Percentiles rank a stretch among this genome's conserved stretches.
These are phyloP conservation scores for Chaetomiaceae sp. DNA, from an alignment of 2,329 filamentous ascomycete species.

Conservation along the genomic window DNA sequence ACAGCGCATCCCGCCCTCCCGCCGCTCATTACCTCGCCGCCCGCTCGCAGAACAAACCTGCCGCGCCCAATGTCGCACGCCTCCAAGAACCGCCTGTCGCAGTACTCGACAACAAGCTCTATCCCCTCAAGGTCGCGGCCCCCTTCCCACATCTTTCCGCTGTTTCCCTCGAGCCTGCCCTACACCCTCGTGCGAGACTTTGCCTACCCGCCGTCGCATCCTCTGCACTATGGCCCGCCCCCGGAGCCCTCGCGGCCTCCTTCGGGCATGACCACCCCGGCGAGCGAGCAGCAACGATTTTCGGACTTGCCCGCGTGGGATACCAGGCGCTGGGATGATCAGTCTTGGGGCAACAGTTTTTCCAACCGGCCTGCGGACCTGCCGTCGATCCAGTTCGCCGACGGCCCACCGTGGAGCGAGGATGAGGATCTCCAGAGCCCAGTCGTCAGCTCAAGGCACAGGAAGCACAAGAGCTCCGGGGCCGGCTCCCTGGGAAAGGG, in stretches of 20 bases:
- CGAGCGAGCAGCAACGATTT: slow-evolving; percentile 71
- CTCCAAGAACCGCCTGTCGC: slow-evolving; percentile 76
- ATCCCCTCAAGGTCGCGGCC: slow-evolving; percentile 69
- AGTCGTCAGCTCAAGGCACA: slow-evolving; percentile 77
- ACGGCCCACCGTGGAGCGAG: slow-evolving; percentile 90
- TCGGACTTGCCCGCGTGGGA: slow-evolving; percentile 84
- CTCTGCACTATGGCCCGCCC: slow-evolving; percentile 90
- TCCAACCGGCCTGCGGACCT: slow-evolving; percentile 65
- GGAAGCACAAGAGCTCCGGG: slow-evolving; percentile 73
- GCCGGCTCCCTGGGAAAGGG: slow-evolving; percentile 45
- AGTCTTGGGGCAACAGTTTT: slow-evolving; percentile 47
- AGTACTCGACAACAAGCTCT: slow-evolving; percentile 68
- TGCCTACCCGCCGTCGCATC: slow-evolving; percentile 78
- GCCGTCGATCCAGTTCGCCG: slow-evolving; percentile 76
- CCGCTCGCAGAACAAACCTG: slow-evolving; percentile 54
- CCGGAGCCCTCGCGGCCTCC: slow-evolving; percentile 65
- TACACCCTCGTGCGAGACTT: slow-evolving; percentile 96
- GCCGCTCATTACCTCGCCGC: slow-evolving; percentile 54
- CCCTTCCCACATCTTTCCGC: slow-evolving; percentile 73
- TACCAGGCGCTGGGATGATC: slow-evolving; percentile 54
- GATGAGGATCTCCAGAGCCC: slow-evolving; percentile 93
- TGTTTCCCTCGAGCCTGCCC: slow-evolving; percentile 77
- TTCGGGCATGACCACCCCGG: slow-evolving; percentile 79
- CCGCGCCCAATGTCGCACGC: slow-evolving; percentile 70
- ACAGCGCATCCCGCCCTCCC: slow-evolving; percentile 52